Evolutionary conservation across 331 rosid genomes (phyloP).

Genomic region (Prunus yedoensis): DNA sequence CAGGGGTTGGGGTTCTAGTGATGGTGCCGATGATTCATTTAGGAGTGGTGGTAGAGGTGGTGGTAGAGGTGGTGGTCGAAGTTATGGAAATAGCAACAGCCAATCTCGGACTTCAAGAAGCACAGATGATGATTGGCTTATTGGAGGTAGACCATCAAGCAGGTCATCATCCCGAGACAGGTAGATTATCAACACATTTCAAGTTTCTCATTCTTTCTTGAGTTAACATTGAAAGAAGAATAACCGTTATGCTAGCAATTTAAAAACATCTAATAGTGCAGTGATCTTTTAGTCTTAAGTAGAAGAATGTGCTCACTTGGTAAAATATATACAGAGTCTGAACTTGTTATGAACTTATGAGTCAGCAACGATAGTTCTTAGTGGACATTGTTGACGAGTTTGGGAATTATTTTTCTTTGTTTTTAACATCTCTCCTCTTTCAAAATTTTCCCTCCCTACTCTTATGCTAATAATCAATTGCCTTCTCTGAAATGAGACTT

Average conservation of each 20-base stretch:
- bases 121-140: constrained; percentile 75
- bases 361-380: no score
- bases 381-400: no score
- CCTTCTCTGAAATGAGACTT: no score
- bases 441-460: no score
- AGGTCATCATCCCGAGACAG: constrained; percentile 74
- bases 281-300: background rate
- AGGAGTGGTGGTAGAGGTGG: constrained; percentile 34
- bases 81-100: constrained; percentile 51
- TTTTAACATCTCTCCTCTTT: no score
- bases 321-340: no score
- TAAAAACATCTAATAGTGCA: background rate
- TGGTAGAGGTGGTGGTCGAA: constrained; percentile 44
- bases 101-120: constrained; percentile 57
- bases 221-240: background rate
- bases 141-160: constrained; percentile 79
- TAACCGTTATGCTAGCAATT: background rate
- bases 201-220: constrained; percentile 4
- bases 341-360: no score
- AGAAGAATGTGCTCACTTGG: background rate
- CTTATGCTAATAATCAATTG: no score
- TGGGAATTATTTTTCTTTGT: no score
- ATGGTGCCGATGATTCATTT: constrained; percentile 37
- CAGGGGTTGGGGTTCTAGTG: constrained; percentile 54
- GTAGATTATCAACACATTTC: constrained; percentile 25